phyloP scores from a whole-genome alignment of 805 yeast genomes.

The Yamadazyma insecticola region DNA sequence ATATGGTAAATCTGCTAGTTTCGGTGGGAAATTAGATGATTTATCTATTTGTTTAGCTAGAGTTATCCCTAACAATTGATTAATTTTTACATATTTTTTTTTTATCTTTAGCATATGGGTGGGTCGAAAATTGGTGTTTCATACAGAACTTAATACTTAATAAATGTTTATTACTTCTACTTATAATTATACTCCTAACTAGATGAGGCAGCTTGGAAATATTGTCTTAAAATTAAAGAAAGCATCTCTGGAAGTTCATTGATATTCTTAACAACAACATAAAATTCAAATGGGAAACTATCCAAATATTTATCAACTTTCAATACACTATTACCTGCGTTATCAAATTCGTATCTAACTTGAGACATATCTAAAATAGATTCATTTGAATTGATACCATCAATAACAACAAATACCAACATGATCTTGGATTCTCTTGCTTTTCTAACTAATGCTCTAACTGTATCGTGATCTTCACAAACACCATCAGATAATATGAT shows the following conservation, averaged over 20 bases:
- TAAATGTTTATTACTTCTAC: background rate
- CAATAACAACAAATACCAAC: constrained; percentile 92
- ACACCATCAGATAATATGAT: constrained; percentile 95
- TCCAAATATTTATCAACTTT: constrained; percentile 83
- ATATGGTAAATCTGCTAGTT: constrained; percentile 27
- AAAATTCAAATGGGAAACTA: constrained; percentile 94
- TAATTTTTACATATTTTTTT: too few relatives aligned
- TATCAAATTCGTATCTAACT: constrained; percentile 73
- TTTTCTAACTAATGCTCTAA: constrained; percentile 78
- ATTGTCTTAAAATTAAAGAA: constrained; percentile 84
- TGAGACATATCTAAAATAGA: constrained; percentile 94
- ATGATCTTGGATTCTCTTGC: constrained; percentile 91
- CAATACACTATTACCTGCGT: constrained; percentile 63
- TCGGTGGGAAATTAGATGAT: constrained; percentile 55
- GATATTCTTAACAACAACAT: constrained; percentile 88
- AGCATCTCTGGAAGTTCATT: constrained; percentile 89
- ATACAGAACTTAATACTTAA: too few relatives aligned
- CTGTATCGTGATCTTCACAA: constrained; percentile 87
- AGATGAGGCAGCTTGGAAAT: constrained; percentile 57
- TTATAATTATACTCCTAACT: background rate
- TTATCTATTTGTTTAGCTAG: constrained; percentile 48
- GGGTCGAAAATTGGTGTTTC: too few relatives aligned
- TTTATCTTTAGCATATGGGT: too few relatives aligned
- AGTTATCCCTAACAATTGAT: constrained; percentile 25
- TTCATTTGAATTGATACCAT: constrained; percentile 78